phyloP scores from a whole-genome alignment of 2,329 filamentous ascomycete genomes.

The Exophiala calicioides region DNA sequence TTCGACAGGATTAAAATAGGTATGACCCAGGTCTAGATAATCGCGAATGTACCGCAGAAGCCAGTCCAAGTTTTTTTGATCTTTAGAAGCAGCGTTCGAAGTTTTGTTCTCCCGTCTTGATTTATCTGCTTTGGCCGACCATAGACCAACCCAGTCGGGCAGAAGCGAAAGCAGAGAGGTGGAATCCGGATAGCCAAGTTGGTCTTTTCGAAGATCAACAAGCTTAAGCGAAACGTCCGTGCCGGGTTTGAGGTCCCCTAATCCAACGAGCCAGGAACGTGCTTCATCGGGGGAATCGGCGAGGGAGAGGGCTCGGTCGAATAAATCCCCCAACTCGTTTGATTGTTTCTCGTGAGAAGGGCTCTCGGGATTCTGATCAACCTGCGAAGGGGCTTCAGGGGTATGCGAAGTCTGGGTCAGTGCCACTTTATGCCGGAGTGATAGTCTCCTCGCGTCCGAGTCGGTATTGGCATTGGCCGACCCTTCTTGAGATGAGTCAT shows the following conservation, averaged over 20 bases:
- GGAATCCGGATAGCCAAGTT: conserved; percentile 12
- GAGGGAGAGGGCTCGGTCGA: conserved; percentile 14
- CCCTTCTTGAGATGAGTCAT: conserved; percentile 22
- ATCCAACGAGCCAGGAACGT: conserved; percentile 24
- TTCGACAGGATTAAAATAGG: conserved; percentile 17
- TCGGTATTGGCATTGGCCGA: conserved; percentile 13
- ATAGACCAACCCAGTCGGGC: conserved; percentile 21
- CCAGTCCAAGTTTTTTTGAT: conserved; percentile 26
- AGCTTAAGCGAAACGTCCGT: conserved; percentile 28
- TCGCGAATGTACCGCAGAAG: conserved; percentile 25
- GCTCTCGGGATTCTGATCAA: conserved; percentile 14
- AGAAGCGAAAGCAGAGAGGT: conserved; percentile 23
- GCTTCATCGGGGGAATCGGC: conserved; percentile 21
- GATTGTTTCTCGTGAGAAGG: not conserved
- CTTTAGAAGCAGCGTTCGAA: conserved; percentile 19
- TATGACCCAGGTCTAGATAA: conserved; percentile 25
- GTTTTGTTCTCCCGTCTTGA: conserved; percentile 21
- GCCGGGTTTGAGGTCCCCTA: conserved; percentile 24
- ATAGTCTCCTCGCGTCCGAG: conserved; percentile 14
- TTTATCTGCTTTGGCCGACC: conserved; percentile 22
- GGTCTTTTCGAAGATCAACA: conserved; percentile 10
- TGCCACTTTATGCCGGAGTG: conserved; percentile 15
- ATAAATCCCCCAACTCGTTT: conserved; percentile 11
- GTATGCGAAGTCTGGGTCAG: conserved; percentile 15
- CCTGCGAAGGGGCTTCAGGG: conserved; percentile 8